These are phyloP conservation scores for Phytophthora europaea DNA, from an alignment of 352 stramenopile species.

Conservation along the genomic window DNA sequence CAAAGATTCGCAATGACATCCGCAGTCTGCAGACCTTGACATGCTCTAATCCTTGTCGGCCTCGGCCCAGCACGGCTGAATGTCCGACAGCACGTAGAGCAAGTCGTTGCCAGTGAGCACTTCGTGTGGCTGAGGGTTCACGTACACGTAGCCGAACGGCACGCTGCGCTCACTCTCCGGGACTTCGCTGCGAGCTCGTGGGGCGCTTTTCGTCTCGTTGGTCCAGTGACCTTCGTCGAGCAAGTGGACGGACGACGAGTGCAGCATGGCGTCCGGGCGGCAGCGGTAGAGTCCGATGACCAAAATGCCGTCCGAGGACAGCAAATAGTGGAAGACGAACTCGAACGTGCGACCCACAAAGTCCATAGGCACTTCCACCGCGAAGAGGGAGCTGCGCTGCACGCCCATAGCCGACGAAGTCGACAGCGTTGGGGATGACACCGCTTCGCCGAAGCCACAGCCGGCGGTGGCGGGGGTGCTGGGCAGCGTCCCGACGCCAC, in stretches of 20 bases:
- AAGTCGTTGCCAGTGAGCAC: constrained; percentile 80
- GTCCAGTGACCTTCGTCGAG: constrained; percentile 23
- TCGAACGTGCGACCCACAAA: constrained; percentile 86
- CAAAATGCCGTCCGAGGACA: constrained; percentile 81
- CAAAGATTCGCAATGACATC: too few relatives aligned
- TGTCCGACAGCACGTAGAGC: constrained; percentile 85
- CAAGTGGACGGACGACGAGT: constrained; percentile 24
- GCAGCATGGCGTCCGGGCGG: constrained; percentile 55
- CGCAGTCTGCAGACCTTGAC: neutral
- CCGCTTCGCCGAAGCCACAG: constrained; percentile 19
- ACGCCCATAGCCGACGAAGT: constrained; percentile 45
- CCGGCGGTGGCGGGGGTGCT: constrained; percentile 23
- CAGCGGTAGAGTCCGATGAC: constrained; percentile 81
- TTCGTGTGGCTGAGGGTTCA: constrained; percentile 79
- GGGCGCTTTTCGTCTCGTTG: constrained; percentile 18
- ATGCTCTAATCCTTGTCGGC: constrained; percentile 17
- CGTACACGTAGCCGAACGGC: constrained; percentile 85
- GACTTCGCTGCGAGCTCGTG: constrained; percentile 61
- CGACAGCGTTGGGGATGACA: constrained; percentile 26
- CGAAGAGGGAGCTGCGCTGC: constrained; percentile 82
- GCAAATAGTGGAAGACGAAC: constrained; percentile 83
- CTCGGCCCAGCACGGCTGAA: constrained; percentile 79
- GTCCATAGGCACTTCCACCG: constrained; percentile 77
- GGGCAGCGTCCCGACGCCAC: constrained; percentile 29
- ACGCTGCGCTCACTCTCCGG: constrained; percentile 66